Evolutionary conservation across 2,329 filamentous ascomycete species (phyloP).

Genomic region (Metarhizium brunneum): DNA sequence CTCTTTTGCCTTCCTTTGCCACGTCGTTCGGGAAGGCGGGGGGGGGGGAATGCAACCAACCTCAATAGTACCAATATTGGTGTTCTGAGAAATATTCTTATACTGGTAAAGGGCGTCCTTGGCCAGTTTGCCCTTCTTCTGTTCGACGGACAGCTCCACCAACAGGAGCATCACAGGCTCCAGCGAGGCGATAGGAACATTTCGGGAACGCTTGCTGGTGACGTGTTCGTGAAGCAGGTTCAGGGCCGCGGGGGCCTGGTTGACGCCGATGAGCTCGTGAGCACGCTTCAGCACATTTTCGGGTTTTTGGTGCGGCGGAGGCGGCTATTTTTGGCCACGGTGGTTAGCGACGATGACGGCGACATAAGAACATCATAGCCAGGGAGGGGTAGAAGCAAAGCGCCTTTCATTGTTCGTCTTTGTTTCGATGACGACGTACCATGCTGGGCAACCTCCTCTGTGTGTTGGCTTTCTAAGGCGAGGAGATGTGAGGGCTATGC

Average conservation of each 20-base stretch:
- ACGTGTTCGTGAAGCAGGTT: slow-evolving; percentile 98
- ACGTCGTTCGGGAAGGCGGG: too few species aligned
- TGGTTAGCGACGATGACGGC: slow-evolving; percentile 1
- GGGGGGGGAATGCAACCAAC: slow-evolving; percentile 31
- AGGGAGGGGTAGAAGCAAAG: slow-evolving; percentile 12
- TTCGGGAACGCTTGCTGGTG: slow-evolving; percentile 94
- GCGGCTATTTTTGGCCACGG: slow-evolving; percentile 52
- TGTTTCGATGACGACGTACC: slow-evolving; percentile 21
- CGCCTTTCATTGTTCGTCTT: slow-evolving; percentile 14
- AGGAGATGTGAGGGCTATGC: slow-evolving; percentile 27
- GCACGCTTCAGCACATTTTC: slow-evolving; percentile 99
- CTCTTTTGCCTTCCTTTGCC: neutral
- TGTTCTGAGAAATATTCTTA: slow-evolving; percentile 99
- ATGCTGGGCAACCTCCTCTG: slow-evolving; percentile 45
- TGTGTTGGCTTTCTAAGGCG: slow-evolving; percentile 24
- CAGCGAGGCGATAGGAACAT: slow-evolving; percentile 89
- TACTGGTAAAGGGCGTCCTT: slow-evolving; percentile 99
- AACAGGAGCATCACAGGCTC: slow-evolving; percentile 98
- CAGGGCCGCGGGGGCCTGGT: slow-evolving; percentile 84
- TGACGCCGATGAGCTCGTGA: slow-evolving; percentile 96
- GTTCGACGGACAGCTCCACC: slow-evolving; percentile 91
- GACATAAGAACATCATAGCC: slow-evolving; percentile 12
- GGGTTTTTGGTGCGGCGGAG: slow-evolving; percentile 92
- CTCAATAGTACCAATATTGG: slow-evolving; percentile 96
- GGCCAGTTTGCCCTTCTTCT: slow-evolving; percentile 95